These are phyloP conservation scores for Remersonia thermophila DNA, from an alignment of 2,329 filamentous ascomycete species.

Conservation along the genomic window DNA sequence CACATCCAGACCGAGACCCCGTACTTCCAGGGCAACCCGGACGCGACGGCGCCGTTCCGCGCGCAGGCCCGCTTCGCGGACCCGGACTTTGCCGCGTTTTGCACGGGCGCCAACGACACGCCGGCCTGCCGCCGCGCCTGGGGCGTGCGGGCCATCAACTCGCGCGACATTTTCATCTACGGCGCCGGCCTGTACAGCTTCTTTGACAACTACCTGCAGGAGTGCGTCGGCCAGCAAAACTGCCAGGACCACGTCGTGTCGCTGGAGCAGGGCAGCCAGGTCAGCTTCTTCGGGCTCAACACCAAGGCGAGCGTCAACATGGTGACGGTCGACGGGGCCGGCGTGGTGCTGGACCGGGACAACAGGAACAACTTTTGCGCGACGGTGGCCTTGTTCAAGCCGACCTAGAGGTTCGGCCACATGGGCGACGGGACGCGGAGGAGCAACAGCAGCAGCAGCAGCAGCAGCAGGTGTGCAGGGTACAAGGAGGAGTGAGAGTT, in stretches of 20 bases:
- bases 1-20: constrained; percentile 84
- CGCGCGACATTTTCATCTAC: constrained; percentile 54
- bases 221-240: constrained; percentile 52
- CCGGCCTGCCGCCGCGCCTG: constrained; percentile 56
- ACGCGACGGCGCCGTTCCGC: constrained; percentile 53
- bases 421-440: too few relatives aligned
- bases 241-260: constrained; percentile 72
- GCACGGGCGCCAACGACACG: constrained; percentile 27
- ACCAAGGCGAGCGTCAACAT: constrained; percentile 68
- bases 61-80: constrained; percentile 47
- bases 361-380: constrained; percentile 56
- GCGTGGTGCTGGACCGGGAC: constrained; percentile 42
- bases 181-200: constrained; percentile 70
- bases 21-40: constrained; percentile 75
- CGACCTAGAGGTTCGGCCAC: too few relatives aligned
- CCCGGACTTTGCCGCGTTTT: constrained; percentile 53
- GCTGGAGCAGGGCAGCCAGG: constrained; percentile 50
- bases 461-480: too few relatives aligned
- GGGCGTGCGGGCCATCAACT: constrained; percentile 61
- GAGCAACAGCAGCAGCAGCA: too few relatives aligned
- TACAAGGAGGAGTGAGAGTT: too few relatives aligned
- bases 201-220: constrained; percentile 69
- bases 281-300: constrained; percentile 56
- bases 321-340: constrained; percentile 49
- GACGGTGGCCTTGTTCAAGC: constrained; percentile 41